Evolutionary conservation across 345 rosid species (phyloP).

Genomic region (Brassica nigra): DNA sequence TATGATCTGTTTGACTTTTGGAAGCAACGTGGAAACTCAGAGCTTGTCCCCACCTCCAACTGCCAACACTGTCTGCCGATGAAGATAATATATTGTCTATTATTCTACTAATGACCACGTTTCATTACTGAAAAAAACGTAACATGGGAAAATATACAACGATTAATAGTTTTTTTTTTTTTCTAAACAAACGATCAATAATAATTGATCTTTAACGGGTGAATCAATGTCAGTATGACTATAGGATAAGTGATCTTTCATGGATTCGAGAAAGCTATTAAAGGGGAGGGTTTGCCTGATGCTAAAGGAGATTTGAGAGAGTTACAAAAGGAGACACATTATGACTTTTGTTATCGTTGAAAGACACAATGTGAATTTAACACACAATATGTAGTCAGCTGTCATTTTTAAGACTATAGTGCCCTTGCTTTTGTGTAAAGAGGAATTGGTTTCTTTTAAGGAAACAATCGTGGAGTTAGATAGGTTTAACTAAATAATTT

Average conservation of each 20-base stretch:
- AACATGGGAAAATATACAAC: background rate
- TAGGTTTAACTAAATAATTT: too few species aligned
- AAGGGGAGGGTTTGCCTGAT: constrained; percentile 78
- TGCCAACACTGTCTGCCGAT: background rate
- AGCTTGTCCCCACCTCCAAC: background rate
- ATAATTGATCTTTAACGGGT: constrained; percentile 58
- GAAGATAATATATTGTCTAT: background rate
- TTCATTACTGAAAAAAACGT: background rate
- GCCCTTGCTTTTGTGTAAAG: too few species aligned
- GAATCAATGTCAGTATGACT: constrained; percentile 49
- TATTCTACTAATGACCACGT: background rate
- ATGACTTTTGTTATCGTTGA: too few species aligned
- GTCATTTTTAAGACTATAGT: too few species aligned
- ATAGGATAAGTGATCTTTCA: constrained; percentile 60
- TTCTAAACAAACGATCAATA: background rate
- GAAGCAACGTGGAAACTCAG: constrained; percentile 30
- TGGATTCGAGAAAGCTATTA: constrained; percentile 60
- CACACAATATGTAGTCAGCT: too few species aligned
- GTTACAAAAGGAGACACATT: too few species aligned
- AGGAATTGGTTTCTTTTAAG: too few species aligned
- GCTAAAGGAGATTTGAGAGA: constrained; percentile 47
- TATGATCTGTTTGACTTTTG: constrained; percentile 22
- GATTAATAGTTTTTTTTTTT: background rate
- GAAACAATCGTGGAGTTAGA: too few species aligned
- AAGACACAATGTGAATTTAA: too few species aligned